Base-by-base conservation (phyloP, 805 yeast genomes). In the Lipomyces orientalis region DNA sequence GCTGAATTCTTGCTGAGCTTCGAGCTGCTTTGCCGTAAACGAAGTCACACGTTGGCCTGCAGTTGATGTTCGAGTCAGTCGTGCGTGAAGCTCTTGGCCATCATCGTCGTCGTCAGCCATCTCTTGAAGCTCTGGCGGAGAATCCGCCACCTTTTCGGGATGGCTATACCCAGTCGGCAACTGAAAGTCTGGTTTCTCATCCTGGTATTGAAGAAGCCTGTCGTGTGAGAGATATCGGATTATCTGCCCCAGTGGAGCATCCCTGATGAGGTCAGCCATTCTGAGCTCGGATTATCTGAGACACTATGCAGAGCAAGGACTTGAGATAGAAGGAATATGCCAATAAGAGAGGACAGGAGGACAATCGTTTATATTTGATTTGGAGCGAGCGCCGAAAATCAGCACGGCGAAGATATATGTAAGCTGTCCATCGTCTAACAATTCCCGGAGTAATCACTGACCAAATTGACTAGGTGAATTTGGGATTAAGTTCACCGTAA, bases 211-310 rank as follows among this genome's bases (percentile, higher is more conserved):
- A 14, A 61, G 25, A 58, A 25, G 29, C 12, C 25, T 29, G 58
- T 61, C 31, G 19, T 1, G 7, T 3, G 63, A 22, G 19, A 61
- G 29, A 54, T 37, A 61, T 16, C 64, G 33, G 22, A 61, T 33
- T 29, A 61, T 37, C 58, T 58, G 64, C 34, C 64, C 64, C 34
- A 61, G 31, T 35, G 60, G 64, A 37, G 64, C 62, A 8, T 61
- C 64, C 25, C 64, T 29, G 46, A 59, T 25, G 60, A 59, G 35
- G 43, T 59, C 59, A 14, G 39, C 12, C 59, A 56, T 29, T 19
- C 1, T 31, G 46, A 56, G 14, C 8, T 52, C 22, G 3, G 49
- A 39, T 39, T 39, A 39, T 39, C 49, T 39, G 49, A 39, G 12
- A 39, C 16, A 39, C 49, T 39, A 39, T 39, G 49, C n/a, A 39